Evolutionary conservation across 192 early-diverging fungal genomes (phyloP).

Genomic region (Backusella australiensis): DNA sequence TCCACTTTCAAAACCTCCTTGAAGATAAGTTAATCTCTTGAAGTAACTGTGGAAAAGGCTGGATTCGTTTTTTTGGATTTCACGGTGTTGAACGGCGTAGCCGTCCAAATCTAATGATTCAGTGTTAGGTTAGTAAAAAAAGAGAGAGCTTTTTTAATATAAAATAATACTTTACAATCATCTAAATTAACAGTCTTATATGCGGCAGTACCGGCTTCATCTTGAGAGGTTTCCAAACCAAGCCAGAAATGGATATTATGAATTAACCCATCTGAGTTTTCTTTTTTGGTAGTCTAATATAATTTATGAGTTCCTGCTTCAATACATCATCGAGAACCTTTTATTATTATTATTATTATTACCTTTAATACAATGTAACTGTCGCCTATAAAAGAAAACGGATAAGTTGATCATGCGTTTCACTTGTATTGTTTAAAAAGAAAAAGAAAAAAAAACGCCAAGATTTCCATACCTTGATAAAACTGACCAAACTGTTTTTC

Average conservation of each 20-base stretch:
- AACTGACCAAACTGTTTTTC: constrained; percentile 63
- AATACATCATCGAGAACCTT: neutral
- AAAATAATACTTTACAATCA: constrained; percentile 49
- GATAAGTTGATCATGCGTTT: neutral
- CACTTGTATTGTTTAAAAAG: too few species aligned
- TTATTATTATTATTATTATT: constrained; percentile 8
- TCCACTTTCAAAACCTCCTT: constrained; percentile 71
- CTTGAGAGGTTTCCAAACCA: constrained; percentile 70
- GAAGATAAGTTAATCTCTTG: constrained; percentile 46
- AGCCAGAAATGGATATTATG: constrained; percentile 88
- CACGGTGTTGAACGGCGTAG: constrained; percentile 72
- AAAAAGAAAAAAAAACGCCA: too few species aligned
- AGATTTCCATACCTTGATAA: constrained; percentile 50
- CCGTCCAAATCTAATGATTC: constrained; percentile 53
- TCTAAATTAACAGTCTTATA: constrained; percentile 82
- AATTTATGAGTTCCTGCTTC: neutral
- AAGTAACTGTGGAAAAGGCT: constrained; percentile 70
- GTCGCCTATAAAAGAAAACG: constrained; percentile 43
- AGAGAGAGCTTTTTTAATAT: neutral
- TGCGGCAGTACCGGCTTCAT: constrained; percentile 80
- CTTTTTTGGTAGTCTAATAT: constrained; percentile 58
- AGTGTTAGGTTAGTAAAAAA: neutral
- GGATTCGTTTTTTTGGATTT: constrained; percentile 72
- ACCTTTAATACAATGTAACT: constrained; percentile 78
- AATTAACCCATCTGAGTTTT: constrained; percentile 54